Conservation (phyloP, 768 basidiomycete genomes). For the Russula griseocarnosa region DNA sequence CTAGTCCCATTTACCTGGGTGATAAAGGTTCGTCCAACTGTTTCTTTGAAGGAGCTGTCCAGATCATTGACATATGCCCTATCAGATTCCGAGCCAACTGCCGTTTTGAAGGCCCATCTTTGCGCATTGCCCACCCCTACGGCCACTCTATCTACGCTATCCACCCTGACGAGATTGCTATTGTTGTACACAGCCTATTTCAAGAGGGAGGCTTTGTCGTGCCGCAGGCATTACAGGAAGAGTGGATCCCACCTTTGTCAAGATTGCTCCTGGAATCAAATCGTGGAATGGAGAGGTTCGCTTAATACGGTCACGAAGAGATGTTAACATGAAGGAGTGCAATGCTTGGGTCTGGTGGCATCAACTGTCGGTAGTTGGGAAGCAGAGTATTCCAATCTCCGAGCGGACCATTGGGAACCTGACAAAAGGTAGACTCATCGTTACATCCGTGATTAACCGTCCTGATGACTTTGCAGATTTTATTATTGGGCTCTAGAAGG, state of each 20-base stretch:
- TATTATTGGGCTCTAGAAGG: slow-evolving; percentile 71
- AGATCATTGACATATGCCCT: slow-evolving; percentile 13
- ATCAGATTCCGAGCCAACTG: slow-evolving; percentile 30
- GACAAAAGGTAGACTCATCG: slow-evolving; percentile 54
- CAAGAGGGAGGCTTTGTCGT: slow-evolving; percentile 77
- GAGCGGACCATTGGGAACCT: slow-evolving; percentile 59
- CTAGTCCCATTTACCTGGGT: slow-evolving; percentile 43
- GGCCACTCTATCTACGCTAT: slow-evolving; percentile 55
- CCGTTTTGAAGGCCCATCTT: slow-evolving; percentile 49
- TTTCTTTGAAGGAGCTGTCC: slow-evolving; percentile 11
- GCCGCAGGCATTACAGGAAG: slow-evolving; percentile 66
- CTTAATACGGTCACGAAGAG: slow-evolving; percentile 63
- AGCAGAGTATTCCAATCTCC: slow-evolving; percentile 43
- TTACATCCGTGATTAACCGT: background rate
- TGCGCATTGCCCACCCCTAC: slow-evolving; percentile 70
- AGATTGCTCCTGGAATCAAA: slow-evolving; percentile 20
- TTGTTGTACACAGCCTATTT: slow-evolving; percentile 59
- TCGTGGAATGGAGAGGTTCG: slow-evolving; percentile 38
- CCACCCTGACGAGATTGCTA: slow-evolving; percentile 60
- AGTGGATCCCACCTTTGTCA: slow-evolving; percentile 46
- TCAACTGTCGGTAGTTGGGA: slow-evolving; percentile 49
- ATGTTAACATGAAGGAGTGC: slow-evolving; percentile 76
- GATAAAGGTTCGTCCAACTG: slow-evolving; percentile 45
- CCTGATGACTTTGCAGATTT: slow-evolving; percentile 49
- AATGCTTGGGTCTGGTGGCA: slow-evolving; percentile 76